Evolutionary conservation across 305 asterid genomes (phyloP).

Genomic region (Fraxinus dipetala): DNA sequence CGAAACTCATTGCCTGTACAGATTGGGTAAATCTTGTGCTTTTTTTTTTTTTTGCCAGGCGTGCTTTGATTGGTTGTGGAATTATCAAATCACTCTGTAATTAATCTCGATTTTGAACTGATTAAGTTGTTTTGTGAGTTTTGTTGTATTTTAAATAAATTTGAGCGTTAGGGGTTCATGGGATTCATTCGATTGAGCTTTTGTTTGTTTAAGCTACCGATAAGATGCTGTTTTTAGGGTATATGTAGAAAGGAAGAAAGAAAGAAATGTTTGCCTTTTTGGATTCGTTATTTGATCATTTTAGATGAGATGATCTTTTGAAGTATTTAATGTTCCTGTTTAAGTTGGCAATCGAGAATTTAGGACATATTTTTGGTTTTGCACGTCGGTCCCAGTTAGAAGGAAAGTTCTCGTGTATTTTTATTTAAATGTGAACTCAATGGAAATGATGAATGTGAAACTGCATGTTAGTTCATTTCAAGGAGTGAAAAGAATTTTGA

Average conservation of each 20-base stretch:
- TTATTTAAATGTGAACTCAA: background rate
- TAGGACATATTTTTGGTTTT: background rate
- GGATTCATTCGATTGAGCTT: conserved; percentile 13
- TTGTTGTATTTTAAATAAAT: conserved; percentile 22
- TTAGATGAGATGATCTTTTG: conserved; percentile 5
- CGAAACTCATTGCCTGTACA: conserved; percentile 26
- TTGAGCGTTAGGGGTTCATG: background rate
- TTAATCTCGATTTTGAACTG: background rate
- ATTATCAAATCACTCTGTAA: conserved; percentile 4
- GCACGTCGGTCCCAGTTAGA: background rate
- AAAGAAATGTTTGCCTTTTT: background rate
- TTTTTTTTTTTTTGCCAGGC: conserved; percentile 27
- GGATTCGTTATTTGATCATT: background rate
- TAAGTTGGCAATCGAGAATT: background rate
- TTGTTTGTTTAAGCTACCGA: conserved; percentile 16
- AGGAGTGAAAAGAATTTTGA: background rate
- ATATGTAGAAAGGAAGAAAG: background rate
- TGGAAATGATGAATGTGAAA: background rate
- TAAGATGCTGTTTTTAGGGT: background rate
- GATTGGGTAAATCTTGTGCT: conserved; percentile 27
- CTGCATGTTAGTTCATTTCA: background rate
- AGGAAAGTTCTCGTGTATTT: background rate
- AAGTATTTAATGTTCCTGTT: background rate
- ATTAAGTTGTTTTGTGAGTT: conserved; percentile 20
- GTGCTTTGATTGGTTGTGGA: conserved; percentile 28